phyloP scores from a whole-genome alignment of 2,329 filamentous ascomycete species.

The Trichoderma aggressivum region DNA sequence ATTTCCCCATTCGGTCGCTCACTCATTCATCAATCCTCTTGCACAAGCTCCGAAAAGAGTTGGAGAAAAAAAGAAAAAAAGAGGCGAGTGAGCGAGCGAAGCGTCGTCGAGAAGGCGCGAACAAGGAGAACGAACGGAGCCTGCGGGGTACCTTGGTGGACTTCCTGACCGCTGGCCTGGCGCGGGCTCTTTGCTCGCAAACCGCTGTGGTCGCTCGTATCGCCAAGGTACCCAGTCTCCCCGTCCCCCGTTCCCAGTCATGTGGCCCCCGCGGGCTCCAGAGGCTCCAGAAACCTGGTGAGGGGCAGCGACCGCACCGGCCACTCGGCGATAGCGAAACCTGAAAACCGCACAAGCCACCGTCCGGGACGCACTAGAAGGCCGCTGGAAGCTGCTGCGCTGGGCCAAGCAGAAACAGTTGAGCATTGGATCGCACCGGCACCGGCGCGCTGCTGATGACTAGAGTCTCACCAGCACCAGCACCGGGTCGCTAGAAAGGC shows the following conservation, averaged over 20 bases:
- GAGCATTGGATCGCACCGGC: too few species aligned
- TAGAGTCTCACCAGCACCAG: background rate
- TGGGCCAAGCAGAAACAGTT: background rate
- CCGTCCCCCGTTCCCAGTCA: background rate
- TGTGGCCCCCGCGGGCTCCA: background rate
- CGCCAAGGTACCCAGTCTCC: background rate
- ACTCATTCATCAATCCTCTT: background rate
- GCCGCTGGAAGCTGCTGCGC: background rate
- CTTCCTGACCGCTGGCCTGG: conserved; percentile 5
- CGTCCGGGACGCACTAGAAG: conserved; percentile 12
- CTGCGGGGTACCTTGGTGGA: conserved; percentile 10
- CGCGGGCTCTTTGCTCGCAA: background rate
- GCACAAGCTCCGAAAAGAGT: background rate
- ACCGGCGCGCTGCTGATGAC: background rate
- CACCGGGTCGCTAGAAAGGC: conserved; percentile 21
- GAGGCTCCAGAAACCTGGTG: background rate
- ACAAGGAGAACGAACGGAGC: background rate
- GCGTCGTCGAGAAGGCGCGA: background rate
- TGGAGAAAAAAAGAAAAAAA: background rate
- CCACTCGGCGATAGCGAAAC: conserved; percentile 12
- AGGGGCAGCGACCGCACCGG: background rate
- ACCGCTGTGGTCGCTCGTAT: background rate
- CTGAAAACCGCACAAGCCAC: background rate
- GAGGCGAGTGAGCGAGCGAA: background rate
- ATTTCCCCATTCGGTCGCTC: background rate